Conservation (phyloP, 306 rosid species). For the Alnus rubra region DNA sequence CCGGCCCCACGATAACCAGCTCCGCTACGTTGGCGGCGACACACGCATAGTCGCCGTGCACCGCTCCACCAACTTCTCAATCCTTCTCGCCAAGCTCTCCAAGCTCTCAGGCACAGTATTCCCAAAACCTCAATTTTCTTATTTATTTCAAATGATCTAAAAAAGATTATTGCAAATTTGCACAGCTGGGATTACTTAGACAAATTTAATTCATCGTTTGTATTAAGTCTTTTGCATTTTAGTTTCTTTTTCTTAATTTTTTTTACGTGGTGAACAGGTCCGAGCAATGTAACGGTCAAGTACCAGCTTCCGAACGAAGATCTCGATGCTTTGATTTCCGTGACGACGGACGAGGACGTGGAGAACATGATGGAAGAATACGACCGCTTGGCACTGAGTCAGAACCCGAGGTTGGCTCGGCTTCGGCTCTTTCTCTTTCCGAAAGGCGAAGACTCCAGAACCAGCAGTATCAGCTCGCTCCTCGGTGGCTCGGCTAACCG, state of each 20-base stretch:
- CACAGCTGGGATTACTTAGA: too few species aligned
- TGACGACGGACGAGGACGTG: conserved; percentile 87
- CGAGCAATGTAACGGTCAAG: conserved; percentile 59
- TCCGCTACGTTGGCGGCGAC: conserved; percentile 96
- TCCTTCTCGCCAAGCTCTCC: conserved; percentile 66
- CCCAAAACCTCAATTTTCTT: too few species aligned
- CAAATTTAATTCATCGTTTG: too few species aligned
- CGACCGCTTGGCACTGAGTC: conserved; percentile 71
- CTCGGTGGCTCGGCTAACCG: conserved; percentile 79
- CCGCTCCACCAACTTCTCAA: conserved; percentile 64
- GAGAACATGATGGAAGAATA: conserved; percentile 98
- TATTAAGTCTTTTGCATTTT: too few species aligned
- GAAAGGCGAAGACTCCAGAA: conserved; percentile 49
- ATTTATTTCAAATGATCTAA: too few species aligned
- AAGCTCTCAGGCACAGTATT: conserved; percentile 64
- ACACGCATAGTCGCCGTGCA: conserved; percentile 82
- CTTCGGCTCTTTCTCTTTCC: conserved; percentile 79
- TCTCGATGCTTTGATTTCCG: conserved; percentile 86
- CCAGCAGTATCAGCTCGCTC: conserved; percentile 76
- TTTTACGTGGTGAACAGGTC: conserved; percentile 44
- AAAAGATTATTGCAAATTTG: too few species aligned
- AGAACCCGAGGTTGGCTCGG: conserved; percentile 67
- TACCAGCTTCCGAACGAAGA: conserved; percentile 99
- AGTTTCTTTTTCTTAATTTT: neutral
- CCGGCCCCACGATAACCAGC: conserved; percentile 89